phyloP scores from a whole-genome alignment of 768 basidiomycete genomes.

The Lepiota venenata region DNA sequence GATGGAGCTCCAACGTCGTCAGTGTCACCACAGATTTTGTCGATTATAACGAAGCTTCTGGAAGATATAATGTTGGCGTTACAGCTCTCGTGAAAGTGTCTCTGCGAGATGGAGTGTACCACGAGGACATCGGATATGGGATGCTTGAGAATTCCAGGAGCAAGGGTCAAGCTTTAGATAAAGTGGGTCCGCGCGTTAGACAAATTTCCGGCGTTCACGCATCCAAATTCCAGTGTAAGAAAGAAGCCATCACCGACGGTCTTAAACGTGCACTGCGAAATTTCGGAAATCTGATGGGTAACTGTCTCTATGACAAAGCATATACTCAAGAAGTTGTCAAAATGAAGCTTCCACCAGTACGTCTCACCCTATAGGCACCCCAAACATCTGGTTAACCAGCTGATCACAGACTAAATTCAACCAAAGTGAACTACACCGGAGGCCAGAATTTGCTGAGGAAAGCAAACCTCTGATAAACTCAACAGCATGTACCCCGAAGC shows the following conservation, averaged over 20 bases:
- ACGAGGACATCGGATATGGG: slow-evolving; percentile 95
- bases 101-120: slow-evolving; percentile 80
- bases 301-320: slow-evolving; percentile 95
- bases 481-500: slow-evolving; percentile 2
- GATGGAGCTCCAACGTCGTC: slow-evolving; percentile 84
- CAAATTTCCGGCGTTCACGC: background rate
- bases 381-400: background rate
- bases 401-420: slow-evolving; percentile 61
- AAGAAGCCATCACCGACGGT: slow-evolving; percentile 95
- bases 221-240: slow-evolving; percentile 72
- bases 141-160: slow-evolving; percentile 78
- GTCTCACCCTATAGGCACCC: slow-evolving; percentile 24
- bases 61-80: slow-evolving; percentile 67
- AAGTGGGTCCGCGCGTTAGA: slow-evolving; percentile 49
- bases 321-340: slow-evolving; percentile 84
- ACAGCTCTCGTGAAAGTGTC: slow-evolving; percentile 87
- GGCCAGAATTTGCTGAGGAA: slow-evolving; percentile 63
- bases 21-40: slow-evolving; percentile 74
- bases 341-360: slow-evolving; percentile 79
- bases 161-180: slow-evolving; percentile 87
- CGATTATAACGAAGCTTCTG: slow-evolving; percentile 69
- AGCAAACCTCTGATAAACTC: slow-evolving; percentile 20
- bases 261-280: slow-evolving; percentile 87
- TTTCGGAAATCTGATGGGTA: slow-evolving; percentile 94
- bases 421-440: slow-evolving; percentile 60